Evolutionary conservation across 2,329 filamentous ascomycete species (phyloP).

Genomic region (Aspergillus udagawae): DNA sequence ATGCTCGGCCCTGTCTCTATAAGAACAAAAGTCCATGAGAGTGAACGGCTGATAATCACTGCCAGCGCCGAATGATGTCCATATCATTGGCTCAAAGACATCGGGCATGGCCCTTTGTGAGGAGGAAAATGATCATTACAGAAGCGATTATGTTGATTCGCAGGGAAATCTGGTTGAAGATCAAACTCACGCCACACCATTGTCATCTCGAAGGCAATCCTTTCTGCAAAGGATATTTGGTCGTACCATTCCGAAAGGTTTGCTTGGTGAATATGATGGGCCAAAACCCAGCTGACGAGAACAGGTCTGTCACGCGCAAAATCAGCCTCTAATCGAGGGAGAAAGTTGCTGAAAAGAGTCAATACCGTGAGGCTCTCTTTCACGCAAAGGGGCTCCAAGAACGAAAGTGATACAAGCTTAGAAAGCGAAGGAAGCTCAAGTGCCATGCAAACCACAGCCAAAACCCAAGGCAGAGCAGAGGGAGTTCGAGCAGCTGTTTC

Average conservation of each 20-base stretch:
- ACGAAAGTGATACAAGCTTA: slow-evolving; percentile 10
- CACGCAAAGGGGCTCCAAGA: slow-evolving; percentile 18
- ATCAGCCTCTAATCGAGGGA: slow-evolving; percentile 19
- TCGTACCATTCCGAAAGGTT: slow-evolving; percentile 21
- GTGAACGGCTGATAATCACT: neutral
- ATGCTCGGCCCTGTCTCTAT: neutral
- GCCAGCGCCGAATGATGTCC: slow-evolving; percentile 7
- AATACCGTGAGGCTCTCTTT: slow-evolving; percentile 29
- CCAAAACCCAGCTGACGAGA: slow-evolving; percentile 3
- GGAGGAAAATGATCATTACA: slow-evolving; percentile 14
- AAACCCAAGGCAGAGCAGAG: slow-evolving; percentile 5
- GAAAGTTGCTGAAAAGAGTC: slow-evolving; percentile 24
- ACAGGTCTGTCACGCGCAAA: slow-evolving; percentile 22
- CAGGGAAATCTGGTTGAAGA: slow-evolving; percentile 10
- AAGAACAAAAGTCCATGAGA: neutral
- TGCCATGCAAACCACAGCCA: slow-evolving; percentile 1
- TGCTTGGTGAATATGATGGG: neutral
- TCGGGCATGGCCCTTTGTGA: slow-evolving; percentile 15
- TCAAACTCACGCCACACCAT: slow-evolving; percentile 6
- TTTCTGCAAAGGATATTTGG: slow-evolving; percentile 25
- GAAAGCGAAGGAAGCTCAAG: slow-evolving; percentile 11
- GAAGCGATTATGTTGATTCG: slow-evolving; percentile 5
- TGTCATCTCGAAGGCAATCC: slow-evolving; percentile 17
- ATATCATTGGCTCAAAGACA: slow-evolving; percentile 9
- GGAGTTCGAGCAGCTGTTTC: slow-evolving; percentile 6